Evolutionary conservation across 106 monocot genomes (phyloP).

Genomic region (Alisma plantagoaquatica): DNA sequence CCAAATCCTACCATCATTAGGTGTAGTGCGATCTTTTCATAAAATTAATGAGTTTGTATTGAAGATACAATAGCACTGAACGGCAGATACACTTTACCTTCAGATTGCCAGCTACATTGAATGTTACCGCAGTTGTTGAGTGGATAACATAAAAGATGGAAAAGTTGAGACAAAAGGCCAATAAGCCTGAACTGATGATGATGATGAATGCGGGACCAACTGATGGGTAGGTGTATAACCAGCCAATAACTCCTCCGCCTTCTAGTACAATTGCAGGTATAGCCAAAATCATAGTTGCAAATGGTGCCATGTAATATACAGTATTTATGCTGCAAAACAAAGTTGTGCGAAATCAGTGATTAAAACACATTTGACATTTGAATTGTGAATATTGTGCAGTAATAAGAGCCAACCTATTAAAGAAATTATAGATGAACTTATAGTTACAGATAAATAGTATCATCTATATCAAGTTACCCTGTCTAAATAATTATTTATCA

Average conservation of each 20-base stretch:
- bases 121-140: conserved; percentile 93
- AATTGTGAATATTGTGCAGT: no score
- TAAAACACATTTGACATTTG: no score
- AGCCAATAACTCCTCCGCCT: conserved; percentile 56
- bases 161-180: conserved; percentile 97
- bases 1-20: no score
- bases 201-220: conserved; percentile 49
- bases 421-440: no score
- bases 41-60: no score
- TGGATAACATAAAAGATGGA: conserved; percentile 99
- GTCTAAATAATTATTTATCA: no score
- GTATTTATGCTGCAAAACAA: conserved; percentile 94
- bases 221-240: conserved; percentile 55
- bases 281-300: conserved; percentile 86
- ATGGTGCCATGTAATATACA: conserved; percentile 97
- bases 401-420: no score
- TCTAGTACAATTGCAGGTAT: conserved; percentile 68
- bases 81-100: conserved; percentile 35
- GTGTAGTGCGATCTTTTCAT: no score
- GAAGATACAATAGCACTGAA: no score
- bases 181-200: conserved; percentile 62
- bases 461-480: no score
- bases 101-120: conserved; percentile 95
- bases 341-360: no score
- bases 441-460: no score